Conservation (phyloP, 208 protist species). For the Naegleria gruberi region DNA sequence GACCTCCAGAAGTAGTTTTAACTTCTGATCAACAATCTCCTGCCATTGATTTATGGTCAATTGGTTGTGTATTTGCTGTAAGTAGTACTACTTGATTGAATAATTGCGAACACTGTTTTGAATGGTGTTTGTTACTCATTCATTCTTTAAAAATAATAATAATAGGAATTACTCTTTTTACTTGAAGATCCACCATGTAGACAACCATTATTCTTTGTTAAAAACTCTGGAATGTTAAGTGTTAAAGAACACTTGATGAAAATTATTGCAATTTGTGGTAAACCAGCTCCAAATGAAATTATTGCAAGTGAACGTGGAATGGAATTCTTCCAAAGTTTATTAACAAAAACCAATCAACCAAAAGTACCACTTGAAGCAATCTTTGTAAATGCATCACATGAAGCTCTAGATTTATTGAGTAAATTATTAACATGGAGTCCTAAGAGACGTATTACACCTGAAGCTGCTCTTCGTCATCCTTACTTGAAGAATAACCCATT, state of each 20-base stretch:
- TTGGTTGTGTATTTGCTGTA: slow-evolving; percentile 77
- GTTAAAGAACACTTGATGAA: background rate
- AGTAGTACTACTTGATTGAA: slow-evolving; percentile 19
- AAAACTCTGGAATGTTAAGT: background rate
- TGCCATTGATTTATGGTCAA: slow-evolving; percentile 77
- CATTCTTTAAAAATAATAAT: no score
- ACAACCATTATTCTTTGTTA: background rate
- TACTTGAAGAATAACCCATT: background rate
- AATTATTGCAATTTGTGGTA: background rate
- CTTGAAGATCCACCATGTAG: background rate
- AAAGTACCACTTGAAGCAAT: background rate
- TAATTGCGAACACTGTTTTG: no score
- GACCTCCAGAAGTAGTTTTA: slow-evolving; percentile 95
- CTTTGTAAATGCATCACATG: background rate
- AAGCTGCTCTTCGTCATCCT: background rate
- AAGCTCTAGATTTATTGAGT: slow-evolving; percentile 1
- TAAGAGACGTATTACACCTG: background rate
- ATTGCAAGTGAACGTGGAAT: background rate
- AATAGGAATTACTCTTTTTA: background rate
- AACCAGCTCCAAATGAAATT: background rate
- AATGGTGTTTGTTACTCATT: no score
- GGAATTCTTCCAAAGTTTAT: background rate
- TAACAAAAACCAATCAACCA: background rate
- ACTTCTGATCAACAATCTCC: slow-evolving; percentile 19
- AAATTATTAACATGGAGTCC: background rate